Evolutionary conservation across 345 rosid genomes (phyloP), one percentile per base, ranked within the genome.

Genomic region (Lepidium aucheri): DNA sequence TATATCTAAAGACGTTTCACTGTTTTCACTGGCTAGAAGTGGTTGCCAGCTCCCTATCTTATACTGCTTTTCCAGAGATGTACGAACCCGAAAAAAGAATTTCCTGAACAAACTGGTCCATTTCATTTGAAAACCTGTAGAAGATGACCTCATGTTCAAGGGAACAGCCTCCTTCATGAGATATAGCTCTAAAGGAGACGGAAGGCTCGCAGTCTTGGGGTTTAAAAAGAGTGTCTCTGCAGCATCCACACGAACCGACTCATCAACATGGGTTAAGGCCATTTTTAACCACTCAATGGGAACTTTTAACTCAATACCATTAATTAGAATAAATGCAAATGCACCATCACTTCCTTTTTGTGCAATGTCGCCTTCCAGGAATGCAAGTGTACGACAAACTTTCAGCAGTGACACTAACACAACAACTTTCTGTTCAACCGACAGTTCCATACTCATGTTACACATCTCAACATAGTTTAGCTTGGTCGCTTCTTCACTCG

Each of bases 41-140:
- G 96, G 96, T 66, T 76, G 81, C 94, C 87, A 83, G 74, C 77
- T 65, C 20, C 84, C 86, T 68, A 77, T 87, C 85, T 93, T 93
- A 67, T 78, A 70, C 74, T 93, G 96, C 83, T 84, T 90, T 80
- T 93, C 98, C 77, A 93, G 76, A 20, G 94, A 91, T 18, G 96
- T 90, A 52, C 88, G 93, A 35, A 93, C 98, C 60, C 94, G 87
- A 71, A 79, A 72, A 71, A 93, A 93, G 74, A 88, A 90, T 80
- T 90, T 93, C 76, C 97, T 79, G 41, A 93, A 90, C 84, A 90
- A 68, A 83, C 94, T 90, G 64, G 82, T 82, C 98, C 96, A 93
- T 72, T 93, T 93, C 98, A 93, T 93, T 83, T 93, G 98, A 79
- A 93, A 93, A 62, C 91, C 89, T 13, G 97, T 79, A 53, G 97